A percentile compares a stretch with the other conserved stretches of the same genome.
Evolutionary conservation across 2,329 filamentous ascomycete species (phyloP).

Genomic region (Aureobasidium vineae): DNA sequence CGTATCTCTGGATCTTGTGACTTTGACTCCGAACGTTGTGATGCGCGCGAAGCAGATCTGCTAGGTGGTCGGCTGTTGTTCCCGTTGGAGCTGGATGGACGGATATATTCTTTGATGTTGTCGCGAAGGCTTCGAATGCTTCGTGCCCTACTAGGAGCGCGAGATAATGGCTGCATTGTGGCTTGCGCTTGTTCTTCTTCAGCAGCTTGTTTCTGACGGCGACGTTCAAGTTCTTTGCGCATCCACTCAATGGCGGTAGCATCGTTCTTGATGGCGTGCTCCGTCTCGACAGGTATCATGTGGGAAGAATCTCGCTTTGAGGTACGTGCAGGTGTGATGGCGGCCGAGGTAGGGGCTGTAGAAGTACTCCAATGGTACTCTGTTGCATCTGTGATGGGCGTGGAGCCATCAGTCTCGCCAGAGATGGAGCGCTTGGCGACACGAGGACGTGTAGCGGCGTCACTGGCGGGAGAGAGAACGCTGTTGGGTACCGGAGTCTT

Average conservation of each 20-base stretch:
- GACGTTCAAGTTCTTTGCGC: slow-evolving; percentile 45
- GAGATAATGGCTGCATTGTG: neutral
- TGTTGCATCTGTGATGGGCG: slow-evolving; percentile 45
- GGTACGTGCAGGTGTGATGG: slow-evolving; percentile 41
- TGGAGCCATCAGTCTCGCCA: slow-evolving; percentile 40
- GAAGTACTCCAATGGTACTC: slow-evolving; percentile 43
- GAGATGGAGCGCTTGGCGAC: slow-evolving; percentile 32
- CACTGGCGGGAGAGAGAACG: neutral
- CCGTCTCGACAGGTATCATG: slow-evolving; percentile 31
- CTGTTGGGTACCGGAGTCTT: slow-evolving; percentile 29
- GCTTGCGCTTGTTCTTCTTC: slow-evolving; percentile 1
- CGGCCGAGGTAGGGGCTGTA: slow-evolving; percentile 46
- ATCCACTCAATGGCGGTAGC: slow-evolving; percentile 45
- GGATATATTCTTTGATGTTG: slow-evolving; percentile 45
- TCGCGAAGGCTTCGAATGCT: slow-evolving; percentile 44
- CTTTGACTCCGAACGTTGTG: slow-evolving; percentile 1
- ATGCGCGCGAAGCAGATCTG: slow-evolving; percentile 1
- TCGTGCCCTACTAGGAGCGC: slow-evolving; percentile 34
- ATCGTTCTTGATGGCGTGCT: slow-evolving; percentile 40
- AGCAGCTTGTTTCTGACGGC: slow-evolving; percentile 27
- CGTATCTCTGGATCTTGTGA: slow-evolving; percentile 12
- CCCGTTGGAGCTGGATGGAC: slow-evolving; percentile 35
- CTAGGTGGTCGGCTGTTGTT: slow-evolving; percentile 6
- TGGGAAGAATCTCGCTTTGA: slow-evolving; percentile 45
- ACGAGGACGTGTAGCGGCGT: slow-evolving; percentile 26